phyloP scores from a whole-genome alignment of 2,329 filamentous ascomycete species.

The Cryphonectria carpinicola region DNA sequence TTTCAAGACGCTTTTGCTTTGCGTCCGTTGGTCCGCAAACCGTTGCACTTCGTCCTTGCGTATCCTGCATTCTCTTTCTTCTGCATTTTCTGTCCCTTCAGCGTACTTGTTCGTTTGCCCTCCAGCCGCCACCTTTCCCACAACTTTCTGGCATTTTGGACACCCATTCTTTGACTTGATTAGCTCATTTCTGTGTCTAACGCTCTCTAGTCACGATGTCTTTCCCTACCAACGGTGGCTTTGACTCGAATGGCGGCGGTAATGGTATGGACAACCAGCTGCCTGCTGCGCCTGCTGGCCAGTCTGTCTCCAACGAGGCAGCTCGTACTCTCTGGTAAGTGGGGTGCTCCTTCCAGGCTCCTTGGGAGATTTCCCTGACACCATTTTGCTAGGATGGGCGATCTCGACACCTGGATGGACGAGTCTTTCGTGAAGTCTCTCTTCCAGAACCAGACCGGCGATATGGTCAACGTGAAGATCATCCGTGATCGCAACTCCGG shows the following conservation, averaged over 20 bases:
- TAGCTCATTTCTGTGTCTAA: neutral
- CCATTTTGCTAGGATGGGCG: conserved; percentile 79
- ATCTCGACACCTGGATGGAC: conserved; percentile 98
- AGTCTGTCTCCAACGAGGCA: conserved; percentile 23
- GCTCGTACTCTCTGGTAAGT: conserved; percentile 29
- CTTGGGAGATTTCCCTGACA: neutral
- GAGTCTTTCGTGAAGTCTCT: conserved; percentile 98
- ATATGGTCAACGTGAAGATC: conserved; percentile 98
- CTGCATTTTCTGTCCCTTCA: neutral
- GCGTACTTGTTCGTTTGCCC: neutral
- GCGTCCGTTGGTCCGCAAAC: neutral
- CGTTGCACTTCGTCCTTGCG: neutral
- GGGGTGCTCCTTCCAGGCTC: too few species aligned
- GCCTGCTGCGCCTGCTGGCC: conserved; percentile 20
- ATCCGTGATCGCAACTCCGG: conserved; percentile 99
- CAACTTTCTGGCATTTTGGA: neutral
- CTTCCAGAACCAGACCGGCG: conserved; percentile 85
- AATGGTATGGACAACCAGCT: conserved; percentile 26
- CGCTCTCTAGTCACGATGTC: conserved; percentile 13
- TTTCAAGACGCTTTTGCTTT: neutral
- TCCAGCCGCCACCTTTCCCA: neutral
- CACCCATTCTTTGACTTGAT: neutral
- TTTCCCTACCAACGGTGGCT: conserved; percentile 23
- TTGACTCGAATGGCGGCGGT: conserved; percentile 19
- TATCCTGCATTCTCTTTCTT: neutral